These are phyloP conservation scores for Camellia japonica DNA, from an alignment of 148 eudicot genomes.

Conservation along the genomic window DNA sequence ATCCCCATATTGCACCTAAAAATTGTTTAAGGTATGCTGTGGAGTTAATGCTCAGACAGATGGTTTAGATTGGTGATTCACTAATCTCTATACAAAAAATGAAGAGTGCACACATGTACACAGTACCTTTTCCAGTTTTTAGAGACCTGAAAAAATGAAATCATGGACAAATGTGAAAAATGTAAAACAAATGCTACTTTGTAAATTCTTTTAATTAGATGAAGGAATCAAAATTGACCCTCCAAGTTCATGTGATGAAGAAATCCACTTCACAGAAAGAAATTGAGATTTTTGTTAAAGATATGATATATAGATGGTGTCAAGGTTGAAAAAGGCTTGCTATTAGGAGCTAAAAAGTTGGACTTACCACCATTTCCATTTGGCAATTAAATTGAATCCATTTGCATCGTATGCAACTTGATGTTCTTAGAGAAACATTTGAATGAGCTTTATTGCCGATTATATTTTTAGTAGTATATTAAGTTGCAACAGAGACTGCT, in stretches of 20 bases:
- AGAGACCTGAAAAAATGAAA: not conserved
- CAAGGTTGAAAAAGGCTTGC: not conserved
- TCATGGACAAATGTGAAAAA: not conserved
- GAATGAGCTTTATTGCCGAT: not conserved
- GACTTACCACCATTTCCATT: not conserved
- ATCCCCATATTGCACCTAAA: not conserved
- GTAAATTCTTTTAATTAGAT: conserved; percentile 5
- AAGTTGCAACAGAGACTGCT: conserved; percentile 1
- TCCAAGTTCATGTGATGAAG: not conserved
- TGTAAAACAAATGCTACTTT: not conserved
- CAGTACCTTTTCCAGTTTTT: not conserved
- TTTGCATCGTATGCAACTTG: not conserved
- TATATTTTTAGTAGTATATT: not conserved
- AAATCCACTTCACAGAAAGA: not conserved
- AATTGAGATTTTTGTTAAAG: not conserved
- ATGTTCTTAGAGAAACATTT: not conserved
- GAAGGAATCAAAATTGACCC: not conserved
- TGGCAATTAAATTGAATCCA: not conserved
- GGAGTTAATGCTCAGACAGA: not conserved
- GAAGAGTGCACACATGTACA: not conserved
- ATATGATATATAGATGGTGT: not conserved
- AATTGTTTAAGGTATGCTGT: not conserved
- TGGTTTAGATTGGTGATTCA: not conserved
- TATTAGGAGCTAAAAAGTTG: not conserved
- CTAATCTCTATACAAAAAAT: not conserved